Conservation (phyloP, 2,329 filamentous ascomycete species). For the Beauveria asiatica region DNA sequence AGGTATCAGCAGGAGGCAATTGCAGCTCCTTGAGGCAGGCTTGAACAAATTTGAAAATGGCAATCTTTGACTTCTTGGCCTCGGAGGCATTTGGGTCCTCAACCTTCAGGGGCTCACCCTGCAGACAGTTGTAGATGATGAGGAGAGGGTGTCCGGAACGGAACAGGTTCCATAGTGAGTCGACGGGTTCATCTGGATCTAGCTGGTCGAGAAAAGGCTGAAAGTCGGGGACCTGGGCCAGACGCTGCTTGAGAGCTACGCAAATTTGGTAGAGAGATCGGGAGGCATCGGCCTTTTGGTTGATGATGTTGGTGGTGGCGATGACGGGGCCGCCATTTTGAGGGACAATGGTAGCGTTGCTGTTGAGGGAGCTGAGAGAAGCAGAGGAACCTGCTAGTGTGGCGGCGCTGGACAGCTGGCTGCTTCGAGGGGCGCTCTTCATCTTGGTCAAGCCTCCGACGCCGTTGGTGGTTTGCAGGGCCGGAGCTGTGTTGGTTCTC, state of each 20-base stretch:
- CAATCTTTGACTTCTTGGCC: constrained; percentile 73
- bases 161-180: constrained; percentile 82
- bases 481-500: constrained; percentile 50
- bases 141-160: constrained; percentile 77
- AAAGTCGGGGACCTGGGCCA: constrained; percentile 78
- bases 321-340: constrained; percentile 54
- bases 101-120: constrained; percentile 56
- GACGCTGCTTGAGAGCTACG: constrained; percentile 69
- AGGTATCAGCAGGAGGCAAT: constrained; percentile 73
- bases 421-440: constrained; percentile 46
- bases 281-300: constrained; percentile 87
- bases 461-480: constrained; percentile 41
- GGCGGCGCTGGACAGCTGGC: constrained; percentile 55
- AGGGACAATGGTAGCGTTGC: constrained; percentile 32
- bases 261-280: constrained; percentile 94
- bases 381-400: constrained; percentile 44
- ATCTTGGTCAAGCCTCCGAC: constrained; percentile 39
- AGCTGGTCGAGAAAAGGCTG: constrained; percentile 65
- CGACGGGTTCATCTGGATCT: constrained; percentile 67
- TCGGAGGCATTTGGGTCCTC: constrained; percentile 55
- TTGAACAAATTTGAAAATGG: constrained; percentile 86
- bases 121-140: constrained; percentile 78
- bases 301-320: constrained; percentile 90
- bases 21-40: constrained; percentile 77
- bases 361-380: constrained; percentile 42